Conservation (phyloP, 108 stramenopile genomes). For the Pseudonitzschia delicatissima region DNA sequence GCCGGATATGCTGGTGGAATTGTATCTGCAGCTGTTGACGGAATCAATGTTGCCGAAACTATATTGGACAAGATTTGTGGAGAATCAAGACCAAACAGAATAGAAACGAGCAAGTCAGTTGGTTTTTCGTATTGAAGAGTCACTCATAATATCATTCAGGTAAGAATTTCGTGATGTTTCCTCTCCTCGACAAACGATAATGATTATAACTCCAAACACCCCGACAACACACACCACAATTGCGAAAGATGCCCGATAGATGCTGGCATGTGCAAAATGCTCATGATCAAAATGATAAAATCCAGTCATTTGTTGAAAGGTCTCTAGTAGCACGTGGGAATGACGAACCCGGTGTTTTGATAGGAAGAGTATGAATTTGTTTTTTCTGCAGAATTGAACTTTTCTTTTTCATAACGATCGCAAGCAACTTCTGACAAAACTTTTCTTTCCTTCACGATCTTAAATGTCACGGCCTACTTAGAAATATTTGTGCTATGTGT, state of each 20-base stretch:
- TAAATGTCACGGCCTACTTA: no score
- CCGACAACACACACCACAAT: slow-evolving; percentile 24
- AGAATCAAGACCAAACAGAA: slow-evolving; percentile 1
- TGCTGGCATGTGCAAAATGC: slow-evolving; percentile 32
- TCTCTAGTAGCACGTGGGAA: slow-evolving; percentile 18
- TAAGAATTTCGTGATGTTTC: not conserved
- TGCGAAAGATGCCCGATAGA: not conserved
- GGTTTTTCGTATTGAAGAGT: slow-evolving; percentile 33
- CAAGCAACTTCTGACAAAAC: not conserved
- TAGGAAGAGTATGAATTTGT: slow-evolving; percentile 43
- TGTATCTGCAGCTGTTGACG: slow-evolving; percentile 94
- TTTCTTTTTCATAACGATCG: not conserved
- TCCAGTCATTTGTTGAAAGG: not conserved
- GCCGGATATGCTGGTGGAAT: slow-evolving; percentile 98
- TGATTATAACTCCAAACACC: slow-evolving; percentile 34
- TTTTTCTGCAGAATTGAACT: not conserved
- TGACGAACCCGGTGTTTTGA: slow-evolving; percentile 44
- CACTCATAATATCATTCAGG: not conserved
- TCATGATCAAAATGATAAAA: no score
- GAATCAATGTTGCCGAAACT: slow-evolving; percentile 79
- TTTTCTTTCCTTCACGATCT: no score
- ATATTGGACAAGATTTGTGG: slow-evolving; percentile 54
- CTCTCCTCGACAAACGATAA: not conserved
- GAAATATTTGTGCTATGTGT: not conserved
- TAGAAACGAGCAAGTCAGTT: slow-evolving; percentile 21